Conservation (phyloP, 306 rosid genomes). For the Biancaea sappan region DNA sequence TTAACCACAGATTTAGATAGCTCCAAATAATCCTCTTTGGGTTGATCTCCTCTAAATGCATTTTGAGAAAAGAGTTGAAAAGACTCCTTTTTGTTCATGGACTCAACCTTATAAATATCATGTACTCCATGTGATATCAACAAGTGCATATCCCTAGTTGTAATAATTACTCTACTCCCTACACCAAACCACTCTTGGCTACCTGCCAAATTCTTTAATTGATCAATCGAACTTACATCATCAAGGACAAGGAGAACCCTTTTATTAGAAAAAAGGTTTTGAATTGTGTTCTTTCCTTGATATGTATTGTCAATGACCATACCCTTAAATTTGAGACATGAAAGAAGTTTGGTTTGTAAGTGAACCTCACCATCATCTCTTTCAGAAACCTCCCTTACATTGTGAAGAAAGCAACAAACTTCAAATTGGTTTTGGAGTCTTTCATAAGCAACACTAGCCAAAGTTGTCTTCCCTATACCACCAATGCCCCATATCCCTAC, state of each 20-base stretch:
- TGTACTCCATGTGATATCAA: background rate
- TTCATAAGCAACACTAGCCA: background rate
- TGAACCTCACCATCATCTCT: background rate
- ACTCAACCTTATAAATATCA: background rate
- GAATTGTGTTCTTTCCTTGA: background rate
- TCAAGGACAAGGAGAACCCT: background rate
- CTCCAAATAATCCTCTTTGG: background rate
- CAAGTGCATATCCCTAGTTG: background rate
- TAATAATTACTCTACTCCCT: background rate
- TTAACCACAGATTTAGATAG: background rate
- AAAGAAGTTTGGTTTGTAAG: background rate
- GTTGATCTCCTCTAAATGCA: background rate
- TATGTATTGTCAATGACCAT: background rate
- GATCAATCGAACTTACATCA: background rate
- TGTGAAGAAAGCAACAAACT: background rate
- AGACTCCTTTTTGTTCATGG: background rate
- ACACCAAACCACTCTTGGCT: background rate
- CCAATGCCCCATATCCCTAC: background rate
- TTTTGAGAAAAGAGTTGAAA: background rate
- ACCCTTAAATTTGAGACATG: background rate
- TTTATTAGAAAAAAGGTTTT: background rate
- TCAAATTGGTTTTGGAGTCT: background rate
- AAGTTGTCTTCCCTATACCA: no score
- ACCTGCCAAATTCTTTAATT: background rate
- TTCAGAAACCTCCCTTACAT: background rate